Base-by-base conservation (phyloP, 2,329 filamentous ascomycete genomes). In the Colletotrichum acutatum region DNA sequence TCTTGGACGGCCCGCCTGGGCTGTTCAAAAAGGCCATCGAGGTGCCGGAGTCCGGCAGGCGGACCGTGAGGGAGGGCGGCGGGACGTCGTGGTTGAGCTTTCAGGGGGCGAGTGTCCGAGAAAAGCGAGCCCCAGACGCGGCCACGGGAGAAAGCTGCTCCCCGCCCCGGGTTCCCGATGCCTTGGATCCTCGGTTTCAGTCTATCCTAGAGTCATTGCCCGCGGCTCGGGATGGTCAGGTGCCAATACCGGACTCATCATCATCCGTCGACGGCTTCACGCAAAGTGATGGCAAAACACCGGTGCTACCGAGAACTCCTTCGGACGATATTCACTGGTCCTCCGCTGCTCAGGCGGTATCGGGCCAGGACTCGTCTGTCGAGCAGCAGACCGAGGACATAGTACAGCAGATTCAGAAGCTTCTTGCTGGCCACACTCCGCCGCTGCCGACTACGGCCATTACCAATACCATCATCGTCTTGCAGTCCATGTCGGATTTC, bases 401-500 rank as follows among this genome's bases (percentile, higher is more conserved):
- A 2, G 83, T 89, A 22, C 76, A 80, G 24, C 82, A 86, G 63
- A 85, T 91, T 57, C 83, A 78, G 59, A 74, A 76, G 52, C 83
- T 80, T 3, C 83, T 90, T 2, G 75, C 77, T 80, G n/a, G 67
- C 75, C 49, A 77, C 71, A 30, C 74, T 81, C 49, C 76, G 82
- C 46, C 65, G 56, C 76, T 87, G 28, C 72, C 82, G 12, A 77
- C 84, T 1, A 80, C 78, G 5, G 80, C 84, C 60, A 88, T 92
- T 74, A 86, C 88, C 57, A 90, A 86, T 76, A 87, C 89, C 4
- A 81, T 90, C 74, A 88, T 98, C 65, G 84, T 97, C 61, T 89
- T 99, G 42, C 91, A 93, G 65, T 88, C 88, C 69, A 98, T 98
- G 93, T 81, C 89, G 24, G 91, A 95, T 82, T 99, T 98, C 81